Evolutionary conservation across 2,329 filamentous ascomycete genomes (phyloP).

Genomic region (Annulohypoxylon truncatum): DNA sequence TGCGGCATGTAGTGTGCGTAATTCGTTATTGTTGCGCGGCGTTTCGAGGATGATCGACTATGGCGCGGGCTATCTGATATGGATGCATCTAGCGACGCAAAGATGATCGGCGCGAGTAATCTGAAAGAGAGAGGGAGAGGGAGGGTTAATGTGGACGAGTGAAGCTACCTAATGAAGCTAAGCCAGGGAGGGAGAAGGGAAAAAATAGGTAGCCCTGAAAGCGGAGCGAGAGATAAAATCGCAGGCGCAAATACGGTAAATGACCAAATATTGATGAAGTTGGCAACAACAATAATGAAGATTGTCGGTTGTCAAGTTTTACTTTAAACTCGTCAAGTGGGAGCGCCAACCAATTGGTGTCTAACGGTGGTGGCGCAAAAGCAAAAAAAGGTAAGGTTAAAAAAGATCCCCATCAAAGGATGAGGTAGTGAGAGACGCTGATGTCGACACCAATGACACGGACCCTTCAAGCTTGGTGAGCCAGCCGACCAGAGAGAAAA

Average conservation of each 20-base stretch:
- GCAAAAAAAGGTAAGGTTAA: slow-evolving; percentile 10
- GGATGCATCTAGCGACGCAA: slow-evolving; percentile 36
- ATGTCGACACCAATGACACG: slow-evolving; percentile 33
- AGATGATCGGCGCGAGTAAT: slow-evolving; percentile 23
- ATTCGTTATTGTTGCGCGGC: slow-evolving; percentile 36
- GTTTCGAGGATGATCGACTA: slow-evolving; percentile 38
- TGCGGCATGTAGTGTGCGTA: slow-evolving; percentile 38
- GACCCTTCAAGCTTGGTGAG: slow-evolving; percentile 21
- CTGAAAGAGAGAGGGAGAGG: slow-evolving; percentile 4
- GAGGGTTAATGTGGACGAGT: not conserved
- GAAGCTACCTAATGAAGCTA: slow-evolving; percentile 16
- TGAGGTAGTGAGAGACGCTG: slow-evolving; percentile 23
- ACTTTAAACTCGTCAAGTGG: slow-evolving; percentile 8
- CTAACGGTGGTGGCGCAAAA: slow-evolving; percentile 37
- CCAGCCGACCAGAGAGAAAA: slow-evolving; percentile 21
- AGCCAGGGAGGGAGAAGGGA: slow-evolving; percentile 1
- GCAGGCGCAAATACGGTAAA: slow-evolving; percentile 16
- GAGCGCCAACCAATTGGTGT: slow-evolving; percentile 38
- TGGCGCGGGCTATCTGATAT: slow-evolving; percentile 36
- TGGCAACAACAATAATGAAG: slow-evolving; percentile 9
- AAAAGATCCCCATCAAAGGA: slow-evolving; percentile 4
- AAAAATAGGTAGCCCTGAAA: not conserved
- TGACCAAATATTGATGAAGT: slow-evolving; percentile 38
- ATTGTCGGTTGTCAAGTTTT: slow-evolving; percentile 25
- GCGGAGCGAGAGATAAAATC: slow-evolving; percentile 13